Base-by-base conservation (phyloP, 768 basidiomycete species). In the Tylopilus sp. region DNA sequence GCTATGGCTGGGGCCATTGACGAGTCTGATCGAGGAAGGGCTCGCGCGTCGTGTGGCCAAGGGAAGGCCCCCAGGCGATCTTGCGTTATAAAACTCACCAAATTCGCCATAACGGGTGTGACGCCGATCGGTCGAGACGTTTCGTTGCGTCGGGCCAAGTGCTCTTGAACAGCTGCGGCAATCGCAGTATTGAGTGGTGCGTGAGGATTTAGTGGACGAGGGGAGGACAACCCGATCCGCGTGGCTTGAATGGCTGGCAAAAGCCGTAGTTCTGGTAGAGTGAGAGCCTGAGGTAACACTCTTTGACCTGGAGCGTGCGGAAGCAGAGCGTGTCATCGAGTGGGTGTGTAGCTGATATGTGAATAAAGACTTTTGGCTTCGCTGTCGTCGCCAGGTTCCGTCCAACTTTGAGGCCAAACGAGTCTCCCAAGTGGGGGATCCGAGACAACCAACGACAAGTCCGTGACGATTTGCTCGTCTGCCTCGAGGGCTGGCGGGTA, bases 351-450 rank as follows among this genome's bases (percentile, higher is more conserved):
- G 26, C 20, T 25, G 56, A 46, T 60, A 50, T 38, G 17, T 44
- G 21, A 52, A 55, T 1, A 50, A 52, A 36, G 54, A 42, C 22
- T 36, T 35, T 22, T 35, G 50, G 12, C 28, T 36, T 33, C 40
- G 55, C 21, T 23, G 43, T n/a, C 42, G 49, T 22, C 55, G 48
- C 53, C 57, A 53, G 26, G 44, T 10, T 13, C 26, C 36, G 46
- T 53, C 45, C 40, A 64, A 28, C 15, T 47, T 56, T 15, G 62
- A 55, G n/a, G 47, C 48, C 35, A 59, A 40, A 12, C 26, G 47
- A 2, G 62, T 65, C 50, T 68, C 67, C 67, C 69, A 70, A n/a
- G 51, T 17, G 25, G 67, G 67, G 12, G 69, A 70, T 25, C 67
- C 67, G 13, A 68, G 55, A 44, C 56, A 70, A 7, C 67, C 69